These are phyloP conservation scores for Aeminium ludgeri DNA, from an alignment of 495 filamentous ascomycete species.

Conservation along the genomic window DNA sequence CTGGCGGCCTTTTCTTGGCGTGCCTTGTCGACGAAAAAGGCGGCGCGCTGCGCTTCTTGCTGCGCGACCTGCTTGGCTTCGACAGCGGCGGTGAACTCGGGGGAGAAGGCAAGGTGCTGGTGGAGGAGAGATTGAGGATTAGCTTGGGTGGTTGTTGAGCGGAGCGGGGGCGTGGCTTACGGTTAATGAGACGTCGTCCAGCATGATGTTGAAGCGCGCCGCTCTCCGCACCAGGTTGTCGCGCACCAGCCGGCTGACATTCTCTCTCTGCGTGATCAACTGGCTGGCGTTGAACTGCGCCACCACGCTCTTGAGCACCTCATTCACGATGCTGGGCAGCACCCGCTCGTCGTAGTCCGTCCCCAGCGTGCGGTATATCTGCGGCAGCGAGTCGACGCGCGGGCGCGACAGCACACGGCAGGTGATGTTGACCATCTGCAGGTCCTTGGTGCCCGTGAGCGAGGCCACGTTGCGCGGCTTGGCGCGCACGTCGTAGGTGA, in stretches of 20 bases:
- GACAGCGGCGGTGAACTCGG: slow-evolving; percentile 95
- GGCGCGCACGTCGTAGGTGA: slow-evolving; percentile 93
- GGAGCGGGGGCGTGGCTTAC: slow-evolving; percentile 34
- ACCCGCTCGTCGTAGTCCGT: slow-evolving; percentile 95
- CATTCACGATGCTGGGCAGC: slow-evolving; percentile 93
- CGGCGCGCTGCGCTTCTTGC: slow-evolving; percentile 92
- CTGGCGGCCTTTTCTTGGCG: slow-evolving; percentile 98
- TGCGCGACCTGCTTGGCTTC: slow-evolving; percentile 99
- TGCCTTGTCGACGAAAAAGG: slow-evolving; percentile 96
- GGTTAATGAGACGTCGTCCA: slow-evolving; percentile 94
- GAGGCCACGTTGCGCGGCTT: slow-evolving; percentile 94
- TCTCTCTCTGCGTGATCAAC: slow-evolving; percentile 96
- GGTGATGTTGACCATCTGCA: slow-evolving; percentile 99
- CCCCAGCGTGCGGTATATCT: slow-evolving; percentile 91
- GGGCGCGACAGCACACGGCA: slow-evolving; percentile 96
- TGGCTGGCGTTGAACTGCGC: slow-evolving; percentile 98
- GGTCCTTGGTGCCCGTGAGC: slow-evolving; percentile 93
- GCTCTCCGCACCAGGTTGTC: slow-evolving; percentile 84
- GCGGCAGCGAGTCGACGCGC: slow-evolving; percentile 69
- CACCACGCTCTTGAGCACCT: slow-evolving; percentile 95
- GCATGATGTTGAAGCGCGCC: slow-evolving; percentile 87
- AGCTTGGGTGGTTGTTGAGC: slow-evolving; percentile 10
- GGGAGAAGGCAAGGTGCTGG: slow-evolving; percentile 95
- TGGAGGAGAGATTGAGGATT: not conserved
- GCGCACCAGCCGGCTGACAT: slow-evolving; percentile 74